Evolutionary conservation across 2,329 filamentous ascomycete genomes (phyloP), one percentile per base, ranked within the genome.

Genomic region (Aspergillaceae sp.): DNA sequence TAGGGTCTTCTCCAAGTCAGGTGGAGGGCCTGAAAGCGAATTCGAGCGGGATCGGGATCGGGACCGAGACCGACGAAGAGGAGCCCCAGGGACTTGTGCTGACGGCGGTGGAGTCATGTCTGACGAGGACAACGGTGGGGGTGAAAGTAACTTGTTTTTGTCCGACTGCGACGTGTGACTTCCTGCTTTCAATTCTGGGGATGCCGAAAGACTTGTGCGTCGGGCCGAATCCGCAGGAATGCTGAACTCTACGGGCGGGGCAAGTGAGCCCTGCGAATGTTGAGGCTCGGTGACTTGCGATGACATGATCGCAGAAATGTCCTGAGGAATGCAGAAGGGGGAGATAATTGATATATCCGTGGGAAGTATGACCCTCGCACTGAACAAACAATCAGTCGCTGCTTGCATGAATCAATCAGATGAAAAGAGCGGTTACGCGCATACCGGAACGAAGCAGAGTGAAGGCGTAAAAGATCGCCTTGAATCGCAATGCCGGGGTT

Each of bases 61-160:
- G 29, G 74, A 74, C 41, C 71, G 65, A 54, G 74, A 74, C 41
- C 72, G 65, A 54, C 47, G 63, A 47, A 60, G 60, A 44, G 64
- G 68, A 55, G 64, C 68, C 47, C 63, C 57, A 44, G 73, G 71
- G 5, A 76, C 58, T 56, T 83, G 80, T 2, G 78, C 77, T 2
- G 80, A 83, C 7, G 79, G 80, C 27, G 81, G 81, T 8, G 80
- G 79, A 8, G 80, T 83, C 67, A 82, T 77, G 35, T 69, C 64
- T 38, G 63, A 66, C n/a, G 75, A 75, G 19, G 71, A 74, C 40
- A 69, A 64, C 27, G 67, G 66, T 33, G 67, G 69, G 7, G 70
- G 71, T 26, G 72, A 68, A 57, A 67, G 59, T 58, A 62, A 57
- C 41, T 57, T 55, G 42, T 46, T 58, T 45, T 62, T 61, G 37